phyloP scores from a whole-genome alignment of 768 basidiomycete genomes.

The Pholiota molesta region DNA sequence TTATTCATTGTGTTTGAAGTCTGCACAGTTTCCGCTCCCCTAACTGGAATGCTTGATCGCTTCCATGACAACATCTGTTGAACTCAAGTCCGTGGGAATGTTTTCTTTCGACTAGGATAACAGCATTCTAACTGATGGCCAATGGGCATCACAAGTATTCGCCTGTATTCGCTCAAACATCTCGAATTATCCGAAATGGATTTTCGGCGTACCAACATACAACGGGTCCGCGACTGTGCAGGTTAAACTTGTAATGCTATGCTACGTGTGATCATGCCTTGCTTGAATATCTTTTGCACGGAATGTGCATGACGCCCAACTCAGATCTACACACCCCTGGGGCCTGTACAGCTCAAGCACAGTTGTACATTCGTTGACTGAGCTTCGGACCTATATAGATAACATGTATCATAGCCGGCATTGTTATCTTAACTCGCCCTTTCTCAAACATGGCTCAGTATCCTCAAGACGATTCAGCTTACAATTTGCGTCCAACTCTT shows the following conservation, averaged over 20 bases:
- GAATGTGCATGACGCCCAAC: conserved; percentile 18
- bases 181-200: not conserved
- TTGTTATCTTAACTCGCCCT: conserved; percentile 4
- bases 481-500: conserved; percentile 54
- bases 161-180: not conserved
- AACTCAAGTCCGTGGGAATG: conserved; percentile 2
- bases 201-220: not conserved
- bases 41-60: not conserved
- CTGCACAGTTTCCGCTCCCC: not conserved
- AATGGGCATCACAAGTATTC: not conserved
- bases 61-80: conserved; percentile 3
- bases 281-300: conserved; percentile 2
- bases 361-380: conserved; percentile 3
- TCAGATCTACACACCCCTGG: conserved; percentile 14
- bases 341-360: not conserved
- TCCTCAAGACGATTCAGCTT: conserved; percentile 31
- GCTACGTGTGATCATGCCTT: conserved; percentile 4
- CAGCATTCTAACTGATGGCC: conserved; percentile 2
- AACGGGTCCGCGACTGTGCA: not conserved
- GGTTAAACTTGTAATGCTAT: conserved; percentile 2
- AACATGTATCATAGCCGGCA: not conserved
- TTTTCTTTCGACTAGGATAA: not conserved
- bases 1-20: conserved; percentile 3
- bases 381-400: conserved; percentile 9
- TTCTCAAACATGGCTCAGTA: conserved; percentile 28